Evolutionary conservation across 2,329 filamentous ascomycete species (phyloP), one percentile per base, ranked within the genome.

Genomic region (Knoxdaviesia proteae): DNA sequence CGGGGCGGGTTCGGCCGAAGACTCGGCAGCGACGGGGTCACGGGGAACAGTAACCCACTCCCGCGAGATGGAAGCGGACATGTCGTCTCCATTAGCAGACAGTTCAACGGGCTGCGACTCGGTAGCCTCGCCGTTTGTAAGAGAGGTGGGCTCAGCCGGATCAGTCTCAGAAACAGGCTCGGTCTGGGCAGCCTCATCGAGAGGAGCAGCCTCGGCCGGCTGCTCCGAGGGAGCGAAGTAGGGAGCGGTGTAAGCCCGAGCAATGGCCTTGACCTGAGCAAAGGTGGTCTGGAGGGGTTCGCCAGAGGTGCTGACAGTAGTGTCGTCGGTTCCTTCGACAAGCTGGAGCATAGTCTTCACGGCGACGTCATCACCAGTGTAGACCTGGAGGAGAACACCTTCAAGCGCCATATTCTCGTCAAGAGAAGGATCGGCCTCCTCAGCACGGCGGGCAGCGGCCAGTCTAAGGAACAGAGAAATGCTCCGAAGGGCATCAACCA

Each of bases 351-450:
- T 84, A 44, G 80, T 74, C 43, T 71, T 63, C 30, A 90, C 81
- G 41, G 81, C 83, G 50, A 64, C 68, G 48, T 81, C 71, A 52
- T 88, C 81, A 39, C 83, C 84, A 39, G 75, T 74, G 59, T 92
- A 90, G 33, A 90, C 79, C 46, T 79, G 70, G 39, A 86, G 66
- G 45, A 92, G 66, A 34, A 84, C 76, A 42, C 82, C 82, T 61
- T 92, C 83, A 46, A 90, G 76, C 34, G 82, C 84, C 59, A 77
- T 75, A 59, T 77, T 84, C 62, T 88, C 80, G 45, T 86, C 80
- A 5, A 69, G 58, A 36, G 65, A 61, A 40, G 71, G 68, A 50
- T 80, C 70, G 43, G 65, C 70, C 48, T 81, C 80, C 54, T 83
- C 77, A 20, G 74, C 68, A 51, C 81, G 72, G 49, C 83, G 75